Evolutionary conservation across 164 flowering plant genomes (phyloP), one percentile per base, ranked within the genome.

Genomic region (Taxillus chinensis): DNA sequence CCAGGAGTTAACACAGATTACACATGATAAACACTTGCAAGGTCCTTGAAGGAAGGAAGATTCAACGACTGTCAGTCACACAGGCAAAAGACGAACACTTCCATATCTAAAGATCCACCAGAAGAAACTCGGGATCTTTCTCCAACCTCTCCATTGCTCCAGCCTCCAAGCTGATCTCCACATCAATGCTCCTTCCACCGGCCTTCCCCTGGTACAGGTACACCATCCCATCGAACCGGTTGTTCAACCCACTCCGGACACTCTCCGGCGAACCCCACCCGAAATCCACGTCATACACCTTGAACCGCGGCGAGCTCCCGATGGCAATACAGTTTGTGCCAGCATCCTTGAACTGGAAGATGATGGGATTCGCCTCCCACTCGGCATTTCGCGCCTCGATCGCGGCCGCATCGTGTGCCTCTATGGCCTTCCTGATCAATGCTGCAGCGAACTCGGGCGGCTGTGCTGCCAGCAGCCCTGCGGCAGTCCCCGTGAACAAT

Each of bases 151-250:
- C 88, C 98, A 90, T 83, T 2, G 90, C 82, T 2, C 56, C 70
- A 27, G 69, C 74, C 45, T 79, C 90, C 81, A 92, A 80, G 60
- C 75, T 82, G 3, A 90, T 75, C 86, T 92, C 97, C 68, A 85
- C 87, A 55, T 92, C 98, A 49, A 92, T 80, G 68, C 92, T 74
- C 59, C 80, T 73, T 7, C 86, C 95, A 2, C 89, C 98, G 14
- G 65, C 70, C 71, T 77, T 85, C 51, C 86, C 96, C 12, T 67
- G 96, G 55, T 88, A 90, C 75, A 90, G 56, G 71, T 85, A 89
- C 68, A 89, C 86, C 99, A 90, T 93, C 39, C 99, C 99, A 55
- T 90, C 99, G 54, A 90, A 90, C 79, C 87, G 74, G 71, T 93
- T 93, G 64, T 87, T 89, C 3, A 68, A 51, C 3, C 99, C 99